Percentiles rank a stretch among this genome's conserved stretches.
phyloP scores from a whole-genome alignment of 352 stramenopile species.

The Phytophthora pini region DNA sequence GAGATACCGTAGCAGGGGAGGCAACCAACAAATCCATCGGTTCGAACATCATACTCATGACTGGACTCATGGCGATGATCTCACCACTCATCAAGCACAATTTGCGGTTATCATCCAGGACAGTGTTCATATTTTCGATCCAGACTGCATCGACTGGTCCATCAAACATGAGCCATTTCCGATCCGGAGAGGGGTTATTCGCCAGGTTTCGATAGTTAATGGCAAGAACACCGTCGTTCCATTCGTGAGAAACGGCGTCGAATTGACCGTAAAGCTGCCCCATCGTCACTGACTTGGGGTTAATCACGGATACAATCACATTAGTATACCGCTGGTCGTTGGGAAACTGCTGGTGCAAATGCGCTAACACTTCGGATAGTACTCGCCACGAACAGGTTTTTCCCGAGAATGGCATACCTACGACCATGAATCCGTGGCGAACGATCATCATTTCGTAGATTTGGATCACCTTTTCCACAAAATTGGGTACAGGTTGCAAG shows the following conservation, averaged over 20 bases:
- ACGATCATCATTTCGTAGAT: constrained; percentile 98
- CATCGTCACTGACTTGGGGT: constrained; percentile 94
- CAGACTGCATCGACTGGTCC: constrained; percentile 93
- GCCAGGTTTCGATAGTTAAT: constrained; percentile 92
- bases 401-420: constrained; percentile 94
- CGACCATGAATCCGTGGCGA: constrained; percentile 96
- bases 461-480: constrained; percentile 95
- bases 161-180: constrained; percentile 96
- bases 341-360: constrained; percentile 73
- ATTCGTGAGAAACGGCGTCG: constrained; percentile 95
- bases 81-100: constrained; percentile 94
- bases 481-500: constrained; percentile 89
- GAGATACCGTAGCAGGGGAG: constrained; percentile 92
- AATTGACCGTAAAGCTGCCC: constrained; percentile 95
- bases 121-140: constrained; percentile 97
- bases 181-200: constrained; percentile 75
- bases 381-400: constrained; percentile 94
- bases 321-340: constrained; percentile 78
- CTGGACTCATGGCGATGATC: constrained; percentile 94
- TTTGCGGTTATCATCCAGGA: constrained; percentile 96
- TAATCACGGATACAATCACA: constrained; percentile 88
- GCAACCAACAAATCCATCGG: constrained; percentile 94
- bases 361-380: constrained; percentile 88
- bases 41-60: constrained; percentile 98
- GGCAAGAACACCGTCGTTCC: constrained; percentile 93